These are phyloP conservation scores for Guyanaporus albipodus DNA, from an alignment of 768 basidiomycete species.

Conservation along the genomic window DNA sequence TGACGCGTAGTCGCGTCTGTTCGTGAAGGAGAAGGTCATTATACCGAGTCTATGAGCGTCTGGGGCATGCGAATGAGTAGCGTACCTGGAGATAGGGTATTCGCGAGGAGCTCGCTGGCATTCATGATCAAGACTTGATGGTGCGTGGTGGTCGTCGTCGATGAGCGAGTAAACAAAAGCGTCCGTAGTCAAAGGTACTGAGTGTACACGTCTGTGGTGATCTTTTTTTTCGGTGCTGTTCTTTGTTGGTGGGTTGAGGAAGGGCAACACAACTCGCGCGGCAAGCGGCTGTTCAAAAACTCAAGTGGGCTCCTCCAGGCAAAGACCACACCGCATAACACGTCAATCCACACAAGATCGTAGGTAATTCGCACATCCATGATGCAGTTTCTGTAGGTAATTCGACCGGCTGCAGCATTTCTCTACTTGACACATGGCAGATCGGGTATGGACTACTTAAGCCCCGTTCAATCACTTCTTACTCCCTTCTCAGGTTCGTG, in stretches of 20 bases:
- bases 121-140: conserved; percentile 60
- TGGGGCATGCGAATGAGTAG: conserved; percentile 26
- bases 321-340: conserved; percentile 5
- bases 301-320: no score
- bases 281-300: conserved; percentile 36
- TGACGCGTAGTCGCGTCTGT: conserved; percentile 88
- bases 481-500: conserved; percentile 51
- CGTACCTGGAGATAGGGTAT: conserved; percentile 88
- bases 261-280: conserved; percentile 25
- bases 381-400: conserved; percentile 14
- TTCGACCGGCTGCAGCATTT: conserved; percentile 5
- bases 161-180: conserved; percentile 14
- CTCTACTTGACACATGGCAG: conserved; percentile 23
- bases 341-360: conserved; percentile 15
- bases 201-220: conserved; percentile 9
- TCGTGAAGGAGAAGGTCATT: conserved; percentile 19
- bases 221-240: conserved; percentile 9
- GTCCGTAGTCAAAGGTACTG: conserved; percentile 11
- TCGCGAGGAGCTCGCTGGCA: conserved; percentile 85
- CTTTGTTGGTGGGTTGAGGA: conserved; percentile 24
- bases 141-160: conserved; percentile 23
- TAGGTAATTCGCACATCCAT: conserved; percentile 12
- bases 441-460: conserved; percentile 25
- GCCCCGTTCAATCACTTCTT: conserved; percentile 14
- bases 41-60: conserved; percentile 34